These are phyloP conservation scores for Aspergillus versicolor DNA, from an alignment of 2,329 filamentous ascomycete genomes.

Conservation along the genomic window DNA sequence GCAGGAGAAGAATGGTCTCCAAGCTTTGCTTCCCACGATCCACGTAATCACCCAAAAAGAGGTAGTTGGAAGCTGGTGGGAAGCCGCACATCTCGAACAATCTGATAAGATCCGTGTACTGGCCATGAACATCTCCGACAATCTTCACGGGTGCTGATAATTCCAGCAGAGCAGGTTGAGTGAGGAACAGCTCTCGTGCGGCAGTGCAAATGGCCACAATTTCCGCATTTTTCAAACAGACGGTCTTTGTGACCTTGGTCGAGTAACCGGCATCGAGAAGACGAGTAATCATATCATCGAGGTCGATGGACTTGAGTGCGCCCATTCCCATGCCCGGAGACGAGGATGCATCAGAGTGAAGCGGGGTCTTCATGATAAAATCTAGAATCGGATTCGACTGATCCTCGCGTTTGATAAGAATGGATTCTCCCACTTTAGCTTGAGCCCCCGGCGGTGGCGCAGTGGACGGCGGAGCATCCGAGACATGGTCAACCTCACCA, in stretches of 20 bases:
- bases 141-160: slow-evolving; percentile 95
- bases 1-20: slow-evolving; percentile 86
- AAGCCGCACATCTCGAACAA: slow-evolving; percentile 99
- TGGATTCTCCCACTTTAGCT: slow-evolving; percentile 75
- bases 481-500: slow-evolving; percentile 92
- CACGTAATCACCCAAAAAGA: slow-evolving; percentile 95
- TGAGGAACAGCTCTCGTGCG: slow-evolving; percentile 83
- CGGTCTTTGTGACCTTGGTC: slow-evolving; percentile 95
- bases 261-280: slow-evolving; percentile 92
- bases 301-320: slow-evolving; percentile 85
- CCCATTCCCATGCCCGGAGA: slow-evolving; percentile 74
- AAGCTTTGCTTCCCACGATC: slow-evolving; percentile 94
- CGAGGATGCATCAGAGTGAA: slow-evolving; percentile 32
- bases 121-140: slow-evolving; percentile 93
- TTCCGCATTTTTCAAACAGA: slow-evolving; percentile 96
- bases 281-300: slow-evolving; percentile 96
- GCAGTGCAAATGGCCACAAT: slow-evolving; percentile 91
- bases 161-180: slow-evolving; percentile 88
- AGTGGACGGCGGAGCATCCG: slow-evolving; percentile 76
- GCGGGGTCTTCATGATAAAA: slow-evolving; percentile 44
- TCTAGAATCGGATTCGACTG: slow-evolving; percentile 65
- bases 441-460: slow-evolving; percentile 55
- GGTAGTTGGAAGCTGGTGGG: slow-evolving; percentile 84
- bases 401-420: slow-evolving; percentile 78
- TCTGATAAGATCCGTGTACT: slow-evolving; percentile 92